These are phyloP conservation scores for Bretschneidera sinensis DNA, from an alignment of 345 rosid genomes.

Conservation along the genomic window DNA sequence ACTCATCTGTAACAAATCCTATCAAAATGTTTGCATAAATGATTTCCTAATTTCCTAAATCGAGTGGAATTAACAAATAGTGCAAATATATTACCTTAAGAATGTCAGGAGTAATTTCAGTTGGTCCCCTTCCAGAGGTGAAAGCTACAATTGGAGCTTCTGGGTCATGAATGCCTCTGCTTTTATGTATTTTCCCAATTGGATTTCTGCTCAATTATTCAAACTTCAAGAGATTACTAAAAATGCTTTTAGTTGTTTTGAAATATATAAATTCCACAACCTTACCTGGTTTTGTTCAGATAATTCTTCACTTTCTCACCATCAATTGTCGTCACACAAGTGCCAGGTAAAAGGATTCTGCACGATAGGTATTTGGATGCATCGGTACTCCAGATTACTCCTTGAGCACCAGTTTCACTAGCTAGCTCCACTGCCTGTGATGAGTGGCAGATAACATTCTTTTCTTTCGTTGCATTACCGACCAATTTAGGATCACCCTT, in stretches of 20 bases:
- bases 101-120: conserved; percentile 21
- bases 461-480: conserved; percentile 10
- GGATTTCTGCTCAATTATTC: too few species aligned
- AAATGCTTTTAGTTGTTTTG: too few species aligned
- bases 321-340: background rate
- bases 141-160: conserved; percentile 25
- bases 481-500: too few species aligned
- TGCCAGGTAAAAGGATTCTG: background rate
- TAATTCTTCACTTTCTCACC: conserved; percentile 6
- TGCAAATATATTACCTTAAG: conserved; percentile 26
- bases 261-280: too few species aligned
- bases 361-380: background rate
- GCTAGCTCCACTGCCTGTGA: background rate
- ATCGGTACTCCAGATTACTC: background rate
- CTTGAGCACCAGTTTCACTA: conserved; percentile 7
- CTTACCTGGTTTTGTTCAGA: conserved; percentile 5
- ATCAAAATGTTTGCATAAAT: too few species aligned
- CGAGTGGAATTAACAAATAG: too few species aligned
- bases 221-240: too few species aligned
- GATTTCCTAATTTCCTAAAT: too few species aligned
- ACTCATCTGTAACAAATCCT: too few species aligned
- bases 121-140: conserved; percentile 39
- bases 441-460: conserved; percentile 6
- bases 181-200: background rate
- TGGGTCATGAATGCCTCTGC: background rate